Percentiles rank a stretch among this genome's conserved stretches.
These are phyloP conservation scores for Phyllosticta citrichinensis DNA, from an alignment of 2,329 filamentous ascomycete species.

Conservation along the genomic window DNA sequence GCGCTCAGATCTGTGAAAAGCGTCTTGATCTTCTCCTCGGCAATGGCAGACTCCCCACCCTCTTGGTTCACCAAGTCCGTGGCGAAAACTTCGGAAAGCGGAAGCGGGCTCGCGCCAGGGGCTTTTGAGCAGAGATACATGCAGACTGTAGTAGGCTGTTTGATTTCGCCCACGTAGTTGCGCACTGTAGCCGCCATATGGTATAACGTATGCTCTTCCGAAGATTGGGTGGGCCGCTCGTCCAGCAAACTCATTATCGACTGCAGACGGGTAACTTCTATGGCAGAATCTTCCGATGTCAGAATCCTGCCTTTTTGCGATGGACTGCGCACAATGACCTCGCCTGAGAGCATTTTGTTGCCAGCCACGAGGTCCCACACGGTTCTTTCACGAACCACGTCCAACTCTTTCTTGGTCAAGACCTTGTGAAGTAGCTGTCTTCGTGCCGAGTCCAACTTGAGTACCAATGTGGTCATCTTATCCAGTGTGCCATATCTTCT, in stretches of 20 bases:
- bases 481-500: slow-evolving; percentile 75
- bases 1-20: slow-evolving; percentile 80
- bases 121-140: slow-evolving; percentile 68
- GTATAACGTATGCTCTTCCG: slow-evolving; percentile 65
- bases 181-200: slow-evolving; percentile 78
- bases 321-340: slow-evolving; percentile 91
- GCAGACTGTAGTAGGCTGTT: slow-evolving; percentile 61
- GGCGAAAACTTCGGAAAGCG: slow-evolving; percentile 73
- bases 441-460: slow-evolving; percentile 71
- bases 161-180: slow-evolving; percentile 65
- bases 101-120: slow-evolving; percentile 50
- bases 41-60: slow-evolving; percentile 53
- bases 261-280: slow-evolving; percentile 83
- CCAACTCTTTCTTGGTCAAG: slow-evolving; percentile 75
- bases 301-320: slow-evolving; percentile 72
- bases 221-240: slow-evolving; percentile 58
- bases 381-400: slow-evolving; percentile 71
- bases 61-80: slow-evolving; percentile 69
- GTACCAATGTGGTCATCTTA: slow-evolving; percentile 68
- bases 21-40: slow-evolving; percentile 64
- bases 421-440: slow-evolving; percentile 92
- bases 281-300: slow-evolving; percentile 85
- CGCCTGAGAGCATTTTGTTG: slow-evolving; percentile 87
- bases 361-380: slow-evolving; percentile 92
- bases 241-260: slow-evolving; percentile 93